phyloP scores from a whole-genome alignment of 192 early-diverging fungal species.

The Rhizophagus clarus region DNA sequence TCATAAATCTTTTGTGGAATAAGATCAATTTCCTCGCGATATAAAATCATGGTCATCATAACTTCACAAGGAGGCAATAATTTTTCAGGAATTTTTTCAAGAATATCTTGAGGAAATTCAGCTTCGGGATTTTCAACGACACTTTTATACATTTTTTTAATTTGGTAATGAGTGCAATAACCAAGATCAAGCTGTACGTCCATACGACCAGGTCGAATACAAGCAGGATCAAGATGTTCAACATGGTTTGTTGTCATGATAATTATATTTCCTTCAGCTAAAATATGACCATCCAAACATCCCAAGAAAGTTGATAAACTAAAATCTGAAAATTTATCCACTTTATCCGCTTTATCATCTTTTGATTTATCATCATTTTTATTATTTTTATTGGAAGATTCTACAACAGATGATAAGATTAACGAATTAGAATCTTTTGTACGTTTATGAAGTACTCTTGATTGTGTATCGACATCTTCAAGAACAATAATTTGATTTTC shows the following conservation, averaged over 20 bases:
- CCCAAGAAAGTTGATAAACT: constrained; percentile 54
- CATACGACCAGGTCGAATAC: constrained; percentile 64
- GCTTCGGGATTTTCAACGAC: neutral
- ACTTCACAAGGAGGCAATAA: constrained; percentile 4
- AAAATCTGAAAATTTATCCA: constrained; percentile 15
- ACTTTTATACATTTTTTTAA: constrained; percentile 48
- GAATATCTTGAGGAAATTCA: neutral
- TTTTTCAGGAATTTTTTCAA: constrained; percentile 7
- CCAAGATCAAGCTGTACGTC: constrained; percentile 57
- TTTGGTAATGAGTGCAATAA: constrained; percentile 62
- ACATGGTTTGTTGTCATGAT: constrained; percentile 69
- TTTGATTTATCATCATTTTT: neutral
- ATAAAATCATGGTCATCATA: constrained; percentile 48
- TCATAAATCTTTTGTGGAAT: constrained; percentile 36
- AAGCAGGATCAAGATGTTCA: constrained; percentile 61
- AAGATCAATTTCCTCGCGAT: constrained; percentile 33
- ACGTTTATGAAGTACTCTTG: constrained; percentile 43
- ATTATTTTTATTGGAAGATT: too few relatives aligned
- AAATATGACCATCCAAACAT: constrained; percentile 61
- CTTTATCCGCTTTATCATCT: too few relatives aligned
- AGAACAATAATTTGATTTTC: constrained; percentile 52
- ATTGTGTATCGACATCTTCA: constrained; percentile 61
- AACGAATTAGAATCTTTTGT: constrained; percentile 31
- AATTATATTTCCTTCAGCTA: constrained; percentile 58
- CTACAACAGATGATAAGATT: neutral